Evolutionary conservation across 495 filamentous ascomycete genomes (phyloP).

Genomic region (Penicillium psychrofluorescens): DNA sequence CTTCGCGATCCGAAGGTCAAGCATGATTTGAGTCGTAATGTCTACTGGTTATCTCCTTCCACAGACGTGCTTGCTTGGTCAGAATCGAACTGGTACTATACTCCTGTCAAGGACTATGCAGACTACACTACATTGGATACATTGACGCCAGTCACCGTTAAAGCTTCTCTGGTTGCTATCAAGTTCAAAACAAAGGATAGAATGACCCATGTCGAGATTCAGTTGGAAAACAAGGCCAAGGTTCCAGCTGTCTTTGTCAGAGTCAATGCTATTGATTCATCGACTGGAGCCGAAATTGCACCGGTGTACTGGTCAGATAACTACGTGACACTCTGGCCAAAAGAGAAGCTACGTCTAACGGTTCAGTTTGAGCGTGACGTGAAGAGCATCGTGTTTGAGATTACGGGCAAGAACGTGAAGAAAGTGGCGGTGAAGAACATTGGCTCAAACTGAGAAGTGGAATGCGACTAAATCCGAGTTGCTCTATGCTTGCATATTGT

Average conservation of each 20-base stretch:
- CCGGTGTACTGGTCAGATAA: slow-evolving; percentile 56
- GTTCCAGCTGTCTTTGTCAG: slow-evolving; percentile 52
- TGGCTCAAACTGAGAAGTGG: too few species aligned
- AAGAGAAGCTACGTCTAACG: slow-evolving; percentile 36
- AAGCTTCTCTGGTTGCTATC: slow-evolving; percentile 7
- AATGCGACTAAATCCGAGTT: too few species aligned
- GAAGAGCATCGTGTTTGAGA: neutral
- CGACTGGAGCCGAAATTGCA: slow-evolving; percentile 31
- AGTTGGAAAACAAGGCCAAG: slow-evolving; percentile 44
- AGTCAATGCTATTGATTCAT: slow-evolving; percentile 36
- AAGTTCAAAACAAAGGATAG: neutral
- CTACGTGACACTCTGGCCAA: slow-evolving; percentile 54
- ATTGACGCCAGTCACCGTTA: slow-evolving; percentile 30
- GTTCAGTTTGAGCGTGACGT: slow-evolving; percentile 16
- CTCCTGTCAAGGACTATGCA: slow-evolving; percentile 47
- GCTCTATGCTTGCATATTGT: too few species aligned
- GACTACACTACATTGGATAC: slow-evolving; percentile 43
- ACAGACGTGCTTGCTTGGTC: slow-evolving; percentile 49
- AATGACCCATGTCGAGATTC: slow-evolving; percentile 14
- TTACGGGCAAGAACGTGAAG: slow-evolving; percentile 6
- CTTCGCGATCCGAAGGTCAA: slow-evolving; percentile 21
- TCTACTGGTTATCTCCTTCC: slow-evolving; percentile 52
- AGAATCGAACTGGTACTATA: slow-evolving; percentile 50
- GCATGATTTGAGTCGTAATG: slow-evolving; percentile 44
- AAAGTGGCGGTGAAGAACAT: neutral